phyloP scores from a whole-genome alignment of 768 basidiomycete genomes.

The Russula olivacea region DNA sequence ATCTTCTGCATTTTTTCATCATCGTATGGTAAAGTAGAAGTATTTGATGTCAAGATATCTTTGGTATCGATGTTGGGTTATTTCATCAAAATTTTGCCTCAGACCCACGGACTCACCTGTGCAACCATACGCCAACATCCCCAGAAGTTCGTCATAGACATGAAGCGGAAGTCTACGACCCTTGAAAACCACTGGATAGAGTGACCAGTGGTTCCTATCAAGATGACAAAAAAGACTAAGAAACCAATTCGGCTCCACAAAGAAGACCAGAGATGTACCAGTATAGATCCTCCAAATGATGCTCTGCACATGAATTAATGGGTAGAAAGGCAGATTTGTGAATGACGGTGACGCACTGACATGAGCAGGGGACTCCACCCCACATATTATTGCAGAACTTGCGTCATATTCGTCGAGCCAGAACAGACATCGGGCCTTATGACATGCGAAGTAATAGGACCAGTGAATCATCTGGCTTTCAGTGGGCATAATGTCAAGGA shows the following conservation, averaged over 20 bases:
- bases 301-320: conserved; percentile 15
- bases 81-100: neutral
- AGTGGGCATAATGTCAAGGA: conserved; percentile 27
- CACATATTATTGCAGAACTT: conserved; percentile 11
- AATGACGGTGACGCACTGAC: conserved; percentile 14
- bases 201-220: conserved; percentile 29
- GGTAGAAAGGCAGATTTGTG: neutral
- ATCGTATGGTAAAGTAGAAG: conserved; percentile 19
- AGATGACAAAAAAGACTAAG: conserved; percentile 4
- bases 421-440: conserved; percentile 42
- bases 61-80: neutral
- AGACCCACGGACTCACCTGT: conserved; percentile 32
- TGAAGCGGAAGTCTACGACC: conserved; percentile 8
- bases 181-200: conserved; percentile 26
- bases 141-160: conserved; percentile 33
- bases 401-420: conserved; percentile 45
- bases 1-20: conserved; percentile 7
- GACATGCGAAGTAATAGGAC: conserved; percentile 50
- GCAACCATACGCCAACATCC: conserved; percentile 36
- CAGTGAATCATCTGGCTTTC: conserved; percentile 30
- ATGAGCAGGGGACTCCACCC: conserved; percentile 18
- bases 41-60: conserved; percentile 15
- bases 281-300: conserved; percentile 26
- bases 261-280: conserved; percentile 24
- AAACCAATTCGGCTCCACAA: neutral